These are phyloP conservation scores for Sporothrix phasma DNA, from an alignment of 2,329 filamentous ascomycete genomes.

Conservation along the genomic window DNA sequence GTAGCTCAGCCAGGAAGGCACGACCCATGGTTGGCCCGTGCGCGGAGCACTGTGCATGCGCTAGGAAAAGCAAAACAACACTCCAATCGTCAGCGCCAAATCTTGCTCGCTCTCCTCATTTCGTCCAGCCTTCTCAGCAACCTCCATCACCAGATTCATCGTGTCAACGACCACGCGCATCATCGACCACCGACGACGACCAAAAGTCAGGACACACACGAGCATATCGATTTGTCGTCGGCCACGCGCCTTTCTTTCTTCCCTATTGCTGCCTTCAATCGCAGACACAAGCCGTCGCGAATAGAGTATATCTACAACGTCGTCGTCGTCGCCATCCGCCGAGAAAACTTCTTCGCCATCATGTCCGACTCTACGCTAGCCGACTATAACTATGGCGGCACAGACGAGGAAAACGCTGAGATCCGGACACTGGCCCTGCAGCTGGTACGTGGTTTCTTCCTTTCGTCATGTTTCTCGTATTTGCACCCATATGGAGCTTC, in stretches of 20 bases:
- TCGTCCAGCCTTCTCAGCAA: neutral
- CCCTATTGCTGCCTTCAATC: neutral
- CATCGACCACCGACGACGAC: neutral
- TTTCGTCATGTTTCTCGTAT: neutral
- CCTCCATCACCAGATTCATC: neutral
- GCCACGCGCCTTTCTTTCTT: no score
- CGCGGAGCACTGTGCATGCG: neutral
- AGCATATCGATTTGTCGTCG: neutral
- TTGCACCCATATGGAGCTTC: no score
- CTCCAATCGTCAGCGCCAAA: slow-evolving; percentile 6
- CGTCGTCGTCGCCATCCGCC: neutral
- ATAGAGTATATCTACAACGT: neutral
- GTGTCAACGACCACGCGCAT: neutral
- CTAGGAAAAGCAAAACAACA: slow-evolving; percentile 8
- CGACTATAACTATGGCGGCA: slow-evolving; percentile 63
- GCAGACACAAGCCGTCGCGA: neutral
- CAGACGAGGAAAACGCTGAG: slow-evolving; percentile 73
- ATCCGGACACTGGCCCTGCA: slow-evolving; percentile 69
- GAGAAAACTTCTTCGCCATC: neutral
- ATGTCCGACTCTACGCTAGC: slow-evolving; percentile 35
- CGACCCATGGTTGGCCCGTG: slow-evolving; percentile 7
- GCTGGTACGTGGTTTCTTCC: slow-evolving; percentile 49
- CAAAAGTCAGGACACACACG: neutral
- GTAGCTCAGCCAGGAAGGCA: neutral
- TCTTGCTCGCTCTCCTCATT: neutral